Percentiles rank a stretch among this genome's conserved stretches.
These are phyloP conservation scores for Sarocladiaceae sp. DNA, from an alignment of 2,329 filamentous ascomycete genomes.

Conservation along the genomic window DNA sequence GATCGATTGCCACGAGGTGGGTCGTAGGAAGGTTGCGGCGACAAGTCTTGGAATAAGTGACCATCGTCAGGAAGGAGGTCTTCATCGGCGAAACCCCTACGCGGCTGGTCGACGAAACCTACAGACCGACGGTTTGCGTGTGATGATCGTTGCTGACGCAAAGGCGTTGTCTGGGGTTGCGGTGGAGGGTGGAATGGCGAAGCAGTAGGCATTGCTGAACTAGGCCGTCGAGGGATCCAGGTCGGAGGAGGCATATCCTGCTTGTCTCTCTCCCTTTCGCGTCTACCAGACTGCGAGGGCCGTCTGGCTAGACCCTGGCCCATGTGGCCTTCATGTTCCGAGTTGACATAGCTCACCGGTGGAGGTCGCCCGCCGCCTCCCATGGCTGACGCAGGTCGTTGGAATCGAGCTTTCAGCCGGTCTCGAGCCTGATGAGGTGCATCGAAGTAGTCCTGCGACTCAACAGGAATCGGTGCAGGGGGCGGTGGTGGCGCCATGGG, in stretches of 20 bases:
- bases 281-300: constrained; percentile 2
- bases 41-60: constrained; percentile 34
- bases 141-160: constrained; percentile 21
- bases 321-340: not conserved
- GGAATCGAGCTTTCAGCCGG: constrained; percentile 21
- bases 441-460: constrained; percentile 24
- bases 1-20: constrained; percentile 24
- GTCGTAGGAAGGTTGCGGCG: constrained; percentile 28
- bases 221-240: constrained; percentile 19
- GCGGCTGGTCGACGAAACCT: constrained; percentile 22
- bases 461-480: constrained; percentile 9
- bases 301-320: not conserved
- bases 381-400: constrained; percentile 28
- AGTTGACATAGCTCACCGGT: not conserved
- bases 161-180: constrained; percentile 16
- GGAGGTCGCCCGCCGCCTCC: constrained; percentile 8
- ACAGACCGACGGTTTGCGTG: constrained; percentile 22
- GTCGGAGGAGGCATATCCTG: constrained; percentile 4
- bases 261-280: not conserved
- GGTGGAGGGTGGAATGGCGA: constrained; percentile 23
- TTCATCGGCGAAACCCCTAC: constrained; percentile 30
- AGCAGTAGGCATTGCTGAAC: constrained; percentile 24
- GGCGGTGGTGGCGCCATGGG: constrained; percentile 21
- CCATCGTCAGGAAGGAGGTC: constrained; percentile 27
- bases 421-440: constrained; percentile 3